Base-by-base conservation (phyloP, 345 rosid genomes). In the Excoecaria agallocha region DNA sequence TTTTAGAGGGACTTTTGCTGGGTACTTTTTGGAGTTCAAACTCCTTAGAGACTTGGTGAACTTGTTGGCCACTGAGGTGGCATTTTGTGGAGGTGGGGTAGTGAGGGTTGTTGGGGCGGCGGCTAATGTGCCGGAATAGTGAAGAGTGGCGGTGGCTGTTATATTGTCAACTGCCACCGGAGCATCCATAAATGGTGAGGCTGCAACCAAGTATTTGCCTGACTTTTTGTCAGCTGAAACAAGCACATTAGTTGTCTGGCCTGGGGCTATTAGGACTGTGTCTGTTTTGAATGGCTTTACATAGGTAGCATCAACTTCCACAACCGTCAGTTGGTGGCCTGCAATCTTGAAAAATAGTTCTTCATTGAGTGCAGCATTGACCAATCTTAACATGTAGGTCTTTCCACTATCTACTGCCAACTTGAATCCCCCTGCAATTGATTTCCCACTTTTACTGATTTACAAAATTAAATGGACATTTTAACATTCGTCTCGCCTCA, bases 281-380 rank as follows among this genome's bases (percentile, higher is more conserved):
- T 82, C 81, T 6, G 86, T 86, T 24, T 70, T 74, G 76, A 90
- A 88, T 3, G 88, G 90, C 51, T 90, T 90, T 3, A 87, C 84
- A 74, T 90, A 90, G 1, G 80, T 82, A 19, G 91, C 88, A 56
- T 90, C 94, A n/a, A 85, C 82, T 78, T 88, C 90, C 1, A 90
- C 94, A 3, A 90, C 90, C 1, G 90, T 90, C 46, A 90, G 77
- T 65, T 85, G 81, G 72, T 90, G 94, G 50, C 86, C 84, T 0
- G 91, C 94, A 5, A 90, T 79, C 37, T 79, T 79, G 71, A 90
- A 90, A 77, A 90, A 88, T 5, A 88, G 88, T 78, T 88, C 91
- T 55, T 88, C 90, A 62, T 86, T 87, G 85, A 89, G 85, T 59
- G 91, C 94, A 38, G 94, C 90, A 69, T 89, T 89, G 85, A 90